Percentiles rank a stretch among this genome's conserved stretches.
Conservation (phyloP, 1,284 basidiomycete genomes). For the Naganishia sp. region DNA sequence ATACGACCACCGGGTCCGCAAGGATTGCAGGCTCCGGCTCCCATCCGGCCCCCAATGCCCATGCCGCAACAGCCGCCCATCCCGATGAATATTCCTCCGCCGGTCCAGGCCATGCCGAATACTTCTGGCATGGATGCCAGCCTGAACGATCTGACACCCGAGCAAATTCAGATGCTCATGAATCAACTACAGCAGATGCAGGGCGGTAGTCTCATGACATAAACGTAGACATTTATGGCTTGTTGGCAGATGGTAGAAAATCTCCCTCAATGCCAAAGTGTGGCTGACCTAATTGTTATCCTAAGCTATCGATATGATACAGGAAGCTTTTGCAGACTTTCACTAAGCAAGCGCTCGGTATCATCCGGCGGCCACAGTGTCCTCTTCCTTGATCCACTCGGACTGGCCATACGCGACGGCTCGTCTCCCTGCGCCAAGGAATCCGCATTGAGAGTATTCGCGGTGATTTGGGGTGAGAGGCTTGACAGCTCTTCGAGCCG, state of each 20-base stretch:
- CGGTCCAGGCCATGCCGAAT: neutral
- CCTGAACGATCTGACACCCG: slow-evolving; percentile 22
- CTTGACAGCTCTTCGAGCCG: slow-evolving; percentile 23
- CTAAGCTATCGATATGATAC: slow-evolving; percentile 17
- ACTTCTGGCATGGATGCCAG: slow-evolving; percentile 8
- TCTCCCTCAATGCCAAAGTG: neutral
- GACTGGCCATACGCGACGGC: neutral
- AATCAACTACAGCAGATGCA: slow-evolving; percentile 29
- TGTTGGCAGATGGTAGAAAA: neutral
- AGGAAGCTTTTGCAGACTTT: slow-evolving; percentile 32
- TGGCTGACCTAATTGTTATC: neutral
- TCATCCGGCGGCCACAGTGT: slow-evolving; percentile 32
- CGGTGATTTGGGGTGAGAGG: neutral
- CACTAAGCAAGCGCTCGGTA: slow-evolving; percentile 33
- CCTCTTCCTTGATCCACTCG: slow-evolving; percentile 21
- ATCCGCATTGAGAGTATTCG: neutral
- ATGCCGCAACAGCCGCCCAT: neutral
- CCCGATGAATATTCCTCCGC: neutral
- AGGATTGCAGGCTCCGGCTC: slow-evolving; percentile 6
- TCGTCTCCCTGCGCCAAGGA: neutral
- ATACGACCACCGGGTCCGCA: neutral
- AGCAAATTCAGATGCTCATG: slow-evolving; percentile 27
- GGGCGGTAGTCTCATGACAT: slow-evolving; percentile 22
- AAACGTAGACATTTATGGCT: neutral
- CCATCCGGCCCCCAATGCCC: slow-evolving; percentile 8